Evolutionary conservation across 192 early-diverging fungal species (phyloP), one percentile per base, ranked within the genome.

Genomic region (Radiomyces spectabilis): DNA sequence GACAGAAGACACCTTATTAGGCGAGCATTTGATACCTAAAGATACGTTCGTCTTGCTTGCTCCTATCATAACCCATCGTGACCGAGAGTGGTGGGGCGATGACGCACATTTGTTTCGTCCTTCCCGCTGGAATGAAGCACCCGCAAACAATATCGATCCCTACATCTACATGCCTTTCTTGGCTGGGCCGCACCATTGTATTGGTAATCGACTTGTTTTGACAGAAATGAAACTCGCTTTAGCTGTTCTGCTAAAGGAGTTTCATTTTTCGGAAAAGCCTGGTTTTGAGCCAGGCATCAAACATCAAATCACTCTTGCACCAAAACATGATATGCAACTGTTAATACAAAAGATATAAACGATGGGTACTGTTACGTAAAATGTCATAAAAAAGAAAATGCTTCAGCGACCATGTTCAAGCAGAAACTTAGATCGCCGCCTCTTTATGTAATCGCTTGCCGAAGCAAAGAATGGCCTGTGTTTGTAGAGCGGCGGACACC

Each of bases 171-270:
- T 57, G 5, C 55, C 55, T 1, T 57, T 57, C 43, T 30, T 29
- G 13, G 41, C 33, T 35, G 55, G 55, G 0, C 63, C 63, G 19
- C 44, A 73, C 2, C 71, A 72, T 29, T 80, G 78, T 32, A 77
- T 80, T 13, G 78, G 78, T 13, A 68, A 69, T 50, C 71, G 68
- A 58, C 68, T 80, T 51, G 78, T 73, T 27, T 51, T 73, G 50
- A 68, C 67, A 19, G 78, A 80, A 58, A 51, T 69, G 34, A 80
- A 80, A 64, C 55, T 80, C 37, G 48, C 78, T 8, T 13, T 80
- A 15, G 69, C 65, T 22, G 53, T 71, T 5, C 33, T 77, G 34
- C 35, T 77, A 34, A 41, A 53, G 27, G 47, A 67, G 32, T 54
- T 74, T 27, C 64, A 72, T 39, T 71, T 66, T 37, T 18, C 51